Evolutionary conservation across 139 green algal genomes (phyloP), one percentile per base, ranked within the genome.

Genomic region (Chlorella sp.): DNA sequence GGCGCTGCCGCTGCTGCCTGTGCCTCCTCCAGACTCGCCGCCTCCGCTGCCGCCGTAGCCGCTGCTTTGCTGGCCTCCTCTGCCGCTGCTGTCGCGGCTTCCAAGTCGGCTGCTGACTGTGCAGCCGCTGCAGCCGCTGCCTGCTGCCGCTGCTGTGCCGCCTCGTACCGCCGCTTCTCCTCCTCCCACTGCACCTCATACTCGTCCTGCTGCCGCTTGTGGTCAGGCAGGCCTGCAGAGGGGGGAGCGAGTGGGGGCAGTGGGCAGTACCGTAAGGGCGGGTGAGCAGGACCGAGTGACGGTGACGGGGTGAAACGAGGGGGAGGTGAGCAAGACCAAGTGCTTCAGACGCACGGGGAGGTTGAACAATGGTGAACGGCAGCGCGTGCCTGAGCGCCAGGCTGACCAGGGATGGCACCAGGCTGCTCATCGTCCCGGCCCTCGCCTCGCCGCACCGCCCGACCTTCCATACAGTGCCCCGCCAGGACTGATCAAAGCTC

Each of bases 211-310:
- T 71, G n/a, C 61, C 32, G 39, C 39, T 32, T 21, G 64, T 86
- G 37, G 61, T 90, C 79, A 0, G 87, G 87, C n/a, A 90, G 81
- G 79, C 21, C 87, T 90, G 87, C 79, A 61, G 26, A n/a, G 19
- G 60, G 21, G 39, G 39, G 19, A 12, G 37, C 37, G 7, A 37
- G 0, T 14, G 30, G 26, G 30, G 37, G 30, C 28, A 19, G 37
- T 36, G 22, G 19, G 26, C 40, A 1, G 37, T 0, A 0, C 36
- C 34, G 21, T 36, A 28, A 2, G 22, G 64, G 22, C 22, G 64
- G 64, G 64, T 26, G 22, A 26, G 64, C 64, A 28, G 64, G 64
- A 4, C 21, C 21, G 5, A 28, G 64, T 68, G 60, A 18, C 15
- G 60, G 60, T 68, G 60, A 18, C 15, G 64, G 64, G 64, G 11